phyloP scores from a whole-genome alignment of 305 asterid genomes.

The Fraxinus platypoda region DNA sequence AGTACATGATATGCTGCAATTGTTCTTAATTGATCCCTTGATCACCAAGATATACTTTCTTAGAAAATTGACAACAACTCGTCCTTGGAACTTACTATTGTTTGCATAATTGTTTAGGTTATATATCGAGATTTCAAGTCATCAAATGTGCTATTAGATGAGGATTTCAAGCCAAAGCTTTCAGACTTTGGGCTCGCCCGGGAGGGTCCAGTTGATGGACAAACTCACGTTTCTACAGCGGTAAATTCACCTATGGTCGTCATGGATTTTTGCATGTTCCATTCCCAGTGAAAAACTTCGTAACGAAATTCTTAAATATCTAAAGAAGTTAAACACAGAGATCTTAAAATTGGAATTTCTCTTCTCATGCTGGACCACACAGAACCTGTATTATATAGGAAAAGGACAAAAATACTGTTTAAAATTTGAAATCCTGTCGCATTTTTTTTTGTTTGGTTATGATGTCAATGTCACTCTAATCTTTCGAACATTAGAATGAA shows the following conservation, averaged over 20 bases:
- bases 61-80: background rate
- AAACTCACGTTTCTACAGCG: constrained; percentile 80
- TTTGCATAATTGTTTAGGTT: constrained; percentile 42
- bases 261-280: background rate
- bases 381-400: background rate
- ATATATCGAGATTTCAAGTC: constrained; percentile 93
- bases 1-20: background rate
- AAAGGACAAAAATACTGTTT: background rate
- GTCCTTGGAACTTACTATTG: constrained; percentile 10
- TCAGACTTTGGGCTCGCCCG: constrained; percentile 96
- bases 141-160: constrained; percentile 77
- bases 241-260: constrained; percentile 36
- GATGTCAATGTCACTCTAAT: background rate
- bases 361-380: background rate
- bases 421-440: background rate
- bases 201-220: constrained; percentile 76
- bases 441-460: background rate
- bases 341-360: background rate
- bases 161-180: constrained; percentile 75
- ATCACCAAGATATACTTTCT: background rate
- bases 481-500: background rate
- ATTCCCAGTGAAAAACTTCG: background rate
- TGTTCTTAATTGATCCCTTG: background rate
- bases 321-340: background rate
- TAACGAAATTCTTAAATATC: background rate